phyloP scores from a whole-genome alignment of 495 filamentous ascomycete genomes.

The Astrothelium subdiscretum region DNA sequence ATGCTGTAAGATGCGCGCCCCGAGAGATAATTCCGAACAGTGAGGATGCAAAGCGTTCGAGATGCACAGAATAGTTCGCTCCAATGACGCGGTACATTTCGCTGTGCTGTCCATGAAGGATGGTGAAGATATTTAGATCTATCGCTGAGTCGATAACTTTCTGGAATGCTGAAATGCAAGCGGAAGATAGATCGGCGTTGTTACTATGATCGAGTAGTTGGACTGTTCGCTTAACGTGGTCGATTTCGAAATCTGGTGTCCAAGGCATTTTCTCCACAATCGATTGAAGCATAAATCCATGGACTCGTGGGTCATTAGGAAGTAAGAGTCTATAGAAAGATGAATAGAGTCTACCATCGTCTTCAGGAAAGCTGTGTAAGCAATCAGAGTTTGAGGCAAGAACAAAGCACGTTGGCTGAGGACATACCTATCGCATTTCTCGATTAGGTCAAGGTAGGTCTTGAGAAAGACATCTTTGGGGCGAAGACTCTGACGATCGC shows the following conservation, averaged over 20 bases:
- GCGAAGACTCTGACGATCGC: no score
- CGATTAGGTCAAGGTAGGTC: neutral
- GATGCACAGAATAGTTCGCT: constrained; percentile 27
- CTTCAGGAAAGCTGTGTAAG: neutral
- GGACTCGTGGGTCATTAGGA: constrained; percentile 16
- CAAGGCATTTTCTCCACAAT: constrained; percentile 37
- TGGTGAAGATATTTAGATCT: constrained; percentile 25
- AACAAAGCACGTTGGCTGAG: no score
- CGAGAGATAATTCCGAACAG: constrained; percentile 41
- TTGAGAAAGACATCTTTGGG: no score
- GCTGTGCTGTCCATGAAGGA: constrained; percentile 32
- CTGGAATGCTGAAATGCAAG: constrained; percentile 25
- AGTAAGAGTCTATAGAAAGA: constrained; percentile 8
- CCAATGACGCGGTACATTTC: constrained; percentile 39
- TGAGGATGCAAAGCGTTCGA: constrained; percentile 37
- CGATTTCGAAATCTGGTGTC: constrained; percentile 29
- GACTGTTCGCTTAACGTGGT: constrained; percentile 24
- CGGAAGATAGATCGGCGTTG: constrained; percentile 9
- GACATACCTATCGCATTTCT: neutral
- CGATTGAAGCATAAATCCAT: constrained; percentile 33
- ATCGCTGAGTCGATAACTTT: constrained; percentile 29
- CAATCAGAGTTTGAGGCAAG: neutral
- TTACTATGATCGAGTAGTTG: constrained; percentile 27
- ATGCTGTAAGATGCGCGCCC: constrained; percentile 41
- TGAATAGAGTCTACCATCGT: neutral